A percentile compares a stretch with the other conserved stretches of the same genome.
These are phyloP conservation scores for Lasiosphaeria hispida DNA, from an alignment of 495 filamentous ascomycete genomes.

Conservation along the genomic window DNA sequence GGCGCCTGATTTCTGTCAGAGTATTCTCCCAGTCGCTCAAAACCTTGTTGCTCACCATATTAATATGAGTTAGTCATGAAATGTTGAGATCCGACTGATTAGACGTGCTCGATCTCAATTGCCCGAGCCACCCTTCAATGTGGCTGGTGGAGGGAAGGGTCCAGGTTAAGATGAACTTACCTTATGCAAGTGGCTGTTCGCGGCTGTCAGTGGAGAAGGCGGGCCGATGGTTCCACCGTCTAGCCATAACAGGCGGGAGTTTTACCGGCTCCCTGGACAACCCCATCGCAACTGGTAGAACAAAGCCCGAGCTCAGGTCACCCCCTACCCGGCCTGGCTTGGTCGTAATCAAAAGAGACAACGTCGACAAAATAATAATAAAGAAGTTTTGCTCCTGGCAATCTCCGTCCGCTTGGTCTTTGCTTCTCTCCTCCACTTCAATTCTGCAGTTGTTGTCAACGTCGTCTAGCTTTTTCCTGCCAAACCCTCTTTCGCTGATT, in stretches of 20 bases:
- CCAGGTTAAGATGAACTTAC: not conserved
- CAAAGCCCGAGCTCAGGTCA: not conserved
- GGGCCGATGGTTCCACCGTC: slow-evolving; percentile 7
- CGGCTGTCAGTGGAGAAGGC: not conserved
- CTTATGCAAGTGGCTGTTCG: not conserved
- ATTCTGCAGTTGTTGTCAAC: not conserved
- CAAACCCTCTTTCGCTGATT: slow-evolving; percentile 1
- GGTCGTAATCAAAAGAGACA: slow-evolving; percentile 20
- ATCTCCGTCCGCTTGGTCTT: not conserved
- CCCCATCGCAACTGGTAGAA: slow-evolving; percentile 4
- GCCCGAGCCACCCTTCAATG: too few species aligned
- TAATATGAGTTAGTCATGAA: slow-evolving; percentile 15
- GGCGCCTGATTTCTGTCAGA: slow-evolving; percentile 31
- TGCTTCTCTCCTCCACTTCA: not conserved
- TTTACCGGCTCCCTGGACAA: slow-evolving; percentile 20
- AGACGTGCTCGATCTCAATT: too few species aligned
- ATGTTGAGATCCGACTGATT: not conserved
- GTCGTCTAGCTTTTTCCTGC: not conserved
- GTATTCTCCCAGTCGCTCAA: too few species aligned
- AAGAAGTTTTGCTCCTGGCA: slow-evolving; percentile 4
- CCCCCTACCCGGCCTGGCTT: not conserved
- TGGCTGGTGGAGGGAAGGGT: not conserved
- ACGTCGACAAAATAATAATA: slow-evolving; percentile 17
- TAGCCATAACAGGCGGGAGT: slow-evolving; percentile 6
- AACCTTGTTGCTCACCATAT: slow-evolving; percentile 22